Base-by-base conservation (phyloP, 352 stramenopile species). In the Globisporangium alternatum region DNA sequence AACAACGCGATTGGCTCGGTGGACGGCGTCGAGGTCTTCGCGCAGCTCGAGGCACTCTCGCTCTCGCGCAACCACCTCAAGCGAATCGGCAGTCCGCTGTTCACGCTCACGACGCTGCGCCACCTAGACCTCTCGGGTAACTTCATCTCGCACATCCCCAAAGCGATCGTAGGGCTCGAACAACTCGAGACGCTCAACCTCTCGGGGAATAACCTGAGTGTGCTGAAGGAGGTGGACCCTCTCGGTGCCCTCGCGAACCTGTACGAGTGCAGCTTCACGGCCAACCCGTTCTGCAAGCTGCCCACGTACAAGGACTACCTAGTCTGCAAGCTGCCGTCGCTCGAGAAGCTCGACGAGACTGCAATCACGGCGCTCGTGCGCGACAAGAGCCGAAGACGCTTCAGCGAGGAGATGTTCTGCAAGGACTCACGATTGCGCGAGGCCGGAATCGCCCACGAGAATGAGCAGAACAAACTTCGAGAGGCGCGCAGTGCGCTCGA, bases 41-140 rank as follows among this genome's bases (percentile, higher is more conserved):
- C 39, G 5, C 56, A 79, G 17, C 68, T 95, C 44, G 66, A 86
- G 33, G 62, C 60, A 10, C 71, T 93, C 10, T 68, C 64, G 9
- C 58, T 91, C 35, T 74, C 86, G 1, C 75, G 85, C 10, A 95
- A 95, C 64, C 79, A 92, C 52, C 56, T 95, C 43, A 93, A 93
- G 58, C 72, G 61, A 2, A 62, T 95, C 33, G 75, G 75, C 2
- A 61, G 64, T 15, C 45, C 69, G n/a, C 60, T 93, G 8, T 87
- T 82, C 58, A 55, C 64, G 17, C 71, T 91, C 5, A 68, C 66
- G 19, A 61, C 61, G 5, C 67, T 93, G 10, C 74, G 65, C 7
- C 66, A 76, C 13, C 62, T 93, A 45, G 82, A 95, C 58, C 43
- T 95, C 10, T 90, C 81, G 1, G 86, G 86, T 30, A 95, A 95